Evolutionary conservation across 2,329 filamentous ascomycete genomes (phyloP), one percentile per base, ranked within the genome.

Genomic region (Fusarium clavum): DNA sequence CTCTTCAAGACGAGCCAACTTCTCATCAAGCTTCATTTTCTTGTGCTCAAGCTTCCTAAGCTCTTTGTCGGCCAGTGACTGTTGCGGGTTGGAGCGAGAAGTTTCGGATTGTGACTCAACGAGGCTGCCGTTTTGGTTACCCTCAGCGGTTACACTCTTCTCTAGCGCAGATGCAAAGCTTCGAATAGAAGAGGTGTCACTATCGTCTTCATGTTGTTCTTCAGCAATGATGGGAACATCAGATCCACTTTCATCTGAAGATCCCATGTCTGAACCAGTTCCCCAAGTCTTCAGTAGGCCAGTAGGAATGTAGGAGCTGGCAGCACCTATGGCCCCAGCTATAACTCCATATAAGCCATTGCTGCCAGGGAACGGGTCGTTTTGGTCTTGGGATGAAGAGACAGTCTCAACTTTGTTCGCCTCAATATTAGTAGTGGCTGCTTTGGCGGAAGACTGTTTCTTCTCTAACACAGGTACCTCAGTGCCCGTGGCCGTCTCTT

Each of bases 31-130:
- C 72, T 90, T 90, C 49, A 81, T 83, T 11, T 87, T 87, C 60
- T 87, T 87, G 18, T 88, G 84, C 48, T 88, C 83, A 11, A 92
- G 84, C 74, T 90, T 91, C 62, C 83, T 81, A 6, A 94, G 83
- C 71, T 92, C 89, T 73, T 89, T 91, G 29, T 92, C 89, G 69
- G 75, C 48, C 57, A 77, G 41, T 70, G 77, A 61, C 68, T 75
- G 65, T 62, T 62, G 43, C 20, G 30, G 59, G 10, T 72, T 76
- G 12, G 61, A 77, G 41, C 71, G 76, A 5, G 83, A 83, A 4
- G 83, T 83, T 34, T 82, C 80, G 2, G 82, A 85, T 22, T 74
- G 67, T 27, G 70, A 77, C 53, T 73, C 77, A 5, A 72, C 64
- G 7, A 70, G 54, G 56, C 67, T 80, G 29, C 68, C 74, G 6